Percentiles rank a stretch among this genome's conserved stretches.
Evolutionary conservation across 106 monocot genomes (phyloP).

Genomic region (Dendrobium huoshanense): DNA sequence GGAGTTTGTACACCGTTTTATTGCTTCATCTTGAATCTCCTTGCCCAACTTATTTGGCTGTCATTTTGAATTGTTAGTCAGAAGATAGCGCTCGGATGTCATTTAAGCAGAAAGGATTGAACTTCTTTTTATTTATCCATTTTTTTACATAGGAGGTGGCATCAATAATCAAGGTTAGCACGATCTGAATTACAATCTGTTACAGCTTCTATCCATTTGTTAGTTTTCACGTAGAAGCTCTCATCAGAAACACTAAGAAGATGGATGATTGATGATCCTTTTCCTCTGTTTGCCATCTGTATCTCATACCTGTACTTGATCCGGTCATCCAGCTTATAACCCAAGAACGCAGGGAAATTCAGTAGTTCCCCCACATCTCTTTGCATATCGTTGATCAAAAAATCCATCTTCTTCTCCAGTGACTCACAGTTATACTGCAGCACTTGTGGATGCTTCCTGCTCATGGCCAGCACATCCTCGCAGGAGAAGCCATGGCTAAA

Average conservation of each 20-base stretch:
- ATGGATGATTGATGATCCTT: constrained; percentile 62
- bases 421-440: constrained; percentile 60
- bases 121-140: neutral
- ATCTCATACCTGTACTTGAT: constrained; percentile 68
- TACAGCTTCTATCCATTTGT: neutral
- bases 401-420: constrained; percentile 71
- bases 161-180: neutral
- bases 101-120: neutral
- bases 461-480: constrained; percentile 57
- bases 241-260: constrained; percentile 50
- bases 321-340: constrained; percentile 71
- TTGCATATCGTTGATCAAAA: constrained; percentile 53
- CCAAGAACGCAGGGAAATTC: constrained; percentile 70
- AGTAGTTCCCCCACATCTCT: constrained; percentile 69
- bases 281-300: constrained; percentile 46
- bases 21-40: neutral
- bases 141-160: neutral
- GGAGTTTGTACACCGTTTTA: neutral
- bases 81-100: neutral
- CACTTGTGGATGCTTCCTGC: constrained; percentile 72
- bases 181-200: neutral
- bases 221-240: constrained; percentile 30
- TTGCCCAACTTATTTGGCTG: neutral
- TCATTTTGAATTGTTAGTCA: neutral
- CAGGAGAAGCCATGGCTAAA: constrained; percentile 40